A percentile compares a stretch with the other conserved stretches of the same genome.
Conservation (phyloP, 169 alveolate genomes). For the Babesia gibsoni region DNA sequence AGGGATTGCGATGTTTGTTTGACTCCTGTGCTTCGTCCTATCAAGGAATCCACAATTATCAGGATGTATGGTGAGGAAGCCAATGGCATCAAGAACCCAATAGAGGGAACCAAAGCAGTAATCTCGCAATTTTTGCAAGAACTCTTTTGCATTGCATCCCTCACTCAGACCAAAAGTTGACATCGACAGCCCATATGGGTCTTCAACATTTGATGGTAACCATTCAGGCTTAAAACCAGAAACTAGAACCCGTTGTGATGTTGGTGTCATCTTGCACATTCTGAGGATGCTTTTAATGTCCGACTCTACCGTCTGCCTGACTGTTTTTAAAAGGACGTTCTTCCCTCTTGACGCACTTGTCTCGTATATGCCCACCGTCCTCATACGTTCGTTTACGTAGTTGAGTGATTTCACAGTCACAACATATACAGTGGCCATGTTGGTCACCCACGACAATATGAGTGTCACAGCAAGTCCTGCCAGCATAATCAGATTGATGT, state of each 20-base stretch:
- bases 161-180: no score
- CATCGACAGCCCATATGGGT: no score
- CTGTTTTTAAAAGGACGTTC: neutral
- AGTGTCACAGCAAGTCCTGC: neutral
- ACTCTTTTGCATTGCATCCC: neutral
- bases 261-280: neutral
- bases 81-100: neutral
- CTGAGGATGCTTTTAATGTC: neutral
- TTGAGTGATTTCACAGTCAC: neutral
- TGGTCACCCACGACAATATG: slow-evolving; percentile 9
- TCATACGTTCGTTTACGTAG: neutral
- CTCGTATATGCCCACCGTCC: slow-evolving; percentile 5
- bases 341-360: neutral
- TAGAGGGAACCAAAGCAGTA: neutral
- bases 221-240: neutral
- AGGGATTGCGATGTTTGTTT: neutral
- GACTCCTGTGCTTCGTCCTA: neutral
- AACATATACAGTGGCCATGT: neutral
- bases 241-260: neutral
- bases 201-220: no score
- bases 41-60: neutral
- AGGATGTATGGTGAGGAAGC: neutral
- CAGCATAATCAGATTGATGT: neutral
- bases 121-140: neutral
- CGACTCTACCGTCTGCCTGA: neutral